A percentile compares a stretch with the other conserved stretches of the same genome.
phyloP scores from a whole-genome alignment of 139 green algal species.

The Coelastrella sp. region DNA sequence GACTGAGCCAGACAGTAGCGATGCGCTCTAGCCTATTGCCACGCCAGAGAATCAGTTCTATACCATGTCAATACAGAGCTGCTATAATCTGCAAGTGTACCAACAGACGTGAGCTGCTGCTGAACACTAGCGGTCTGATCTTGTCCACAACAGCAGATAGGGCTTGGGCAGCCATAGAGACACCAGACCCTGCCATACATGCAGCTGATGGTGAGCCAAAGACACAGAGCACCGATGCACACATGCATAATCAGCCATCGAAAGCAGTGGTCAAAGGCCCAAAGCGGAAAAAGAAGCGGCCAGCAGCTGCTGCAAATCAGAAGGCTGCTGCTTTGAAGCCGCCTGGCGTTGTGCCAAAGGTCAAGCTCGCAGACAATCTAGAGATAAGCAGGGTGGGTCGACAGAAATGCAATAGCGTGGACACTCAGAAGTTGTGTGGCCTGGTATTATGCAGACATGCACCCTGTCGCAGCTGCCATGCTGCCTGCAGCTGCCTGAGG shows the following conservation, averaged over 20 bases:
- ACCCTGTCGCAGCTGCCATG: neutral
- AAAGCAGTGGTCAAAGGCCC: neutral
- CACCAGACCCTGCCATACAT: neutral
- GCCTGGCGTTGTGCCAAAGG: neutral
- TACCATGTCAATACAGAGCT: no score
- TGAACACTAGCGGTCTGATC: constrained; percentile 6
- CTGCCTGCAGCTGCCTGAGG: no score
- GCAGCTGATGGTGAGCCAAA: constrained; percentile 2
- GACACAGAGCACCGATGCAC: neutral
- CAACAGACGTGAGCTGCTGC: neutral
- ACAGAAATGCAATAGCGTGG: neutral
- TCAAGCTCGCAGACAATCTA: constrained; percentile 19
- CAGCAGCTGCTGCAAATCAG: neutral
- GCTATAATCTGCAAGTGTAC: no score
- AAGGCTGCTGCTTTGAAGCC: constrained; percentile 16
- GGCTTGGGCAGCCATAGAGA: neutral
- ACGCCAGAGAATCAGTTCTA: no score
- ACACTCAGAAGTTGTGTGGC: no score
- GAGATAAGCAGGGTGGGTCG: constrained; percentile 13
- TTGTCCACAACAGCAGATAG: constrained; percentile 12
- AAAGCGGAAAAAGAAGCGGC: constrained; percentile 11
- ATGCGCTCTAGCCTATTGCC: neutral
- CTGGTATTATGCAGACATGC: neutral
- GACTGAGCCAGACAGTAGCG: neutral
- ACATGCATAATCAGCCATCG: neutral